Base-by-base conservation (phyloP, 768 basidiomycete species). In the Psilocybe tampanensis region DNA sequence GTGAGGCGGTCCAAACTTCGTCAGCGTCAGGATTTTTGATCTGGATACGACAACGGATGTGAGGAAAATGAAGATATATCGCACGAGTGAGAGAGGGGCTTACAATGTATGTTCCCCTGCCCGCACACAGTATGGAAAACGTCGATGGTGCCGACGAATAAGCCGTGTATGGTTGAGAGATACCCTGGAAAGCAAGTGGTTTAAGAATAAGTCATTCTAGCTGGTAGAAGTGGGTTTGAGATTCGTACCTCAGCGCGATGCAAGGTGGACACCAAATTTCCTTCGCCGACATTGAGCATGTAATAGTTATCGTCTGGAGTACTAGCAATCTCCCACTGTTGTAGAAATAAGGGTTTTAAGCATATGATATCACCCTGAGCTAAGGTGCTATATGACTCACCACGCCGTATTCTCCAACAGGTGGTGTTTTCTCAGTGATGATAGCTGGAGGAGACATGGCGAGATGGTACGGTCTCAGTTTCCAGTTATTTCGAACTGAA, bases 1-100 rank as follows among this genome's bases (percentile, higher is more conserved):
- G 29, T 9, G 29, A 29, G 9, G 53, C 53, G 2, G 43, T 54
- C 53, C 53, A 54, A 3, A 54, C 43, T n/a, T 44, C 53, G 33
- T 54, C 53, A 9, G 43, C 53, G n/a, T 29, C 43, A 8, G 53
- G 53, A n/a, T 44, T 44, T 22, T 54, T 54, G 19, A 54, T 54
- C 53, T 54, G 18, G 1, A 22, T 23, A 44, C 8, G n/a, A 43
- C 21, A 2, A 9, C 3, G 15, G 33, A 23, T 18, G n/a, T 29
- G 6, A n/a, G n/a, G n/a, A n/a, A n/a, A 19, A 12, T 29, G 29
- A 29, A 29, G 9, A 29, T 4, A 29, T 29, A 29, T 29, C 29
- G 29, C 5, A 29, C 26, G 18, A n/a, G n/a, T n/a, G n/a, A n/a
- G 33, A n/a, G 15, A 32, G 8, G 18, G 26, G 33, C 53, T 8